Evolutionary conservation across 345 rosid genomes (phyloP).

Genomic region (Murraya koenigii): DNA sequence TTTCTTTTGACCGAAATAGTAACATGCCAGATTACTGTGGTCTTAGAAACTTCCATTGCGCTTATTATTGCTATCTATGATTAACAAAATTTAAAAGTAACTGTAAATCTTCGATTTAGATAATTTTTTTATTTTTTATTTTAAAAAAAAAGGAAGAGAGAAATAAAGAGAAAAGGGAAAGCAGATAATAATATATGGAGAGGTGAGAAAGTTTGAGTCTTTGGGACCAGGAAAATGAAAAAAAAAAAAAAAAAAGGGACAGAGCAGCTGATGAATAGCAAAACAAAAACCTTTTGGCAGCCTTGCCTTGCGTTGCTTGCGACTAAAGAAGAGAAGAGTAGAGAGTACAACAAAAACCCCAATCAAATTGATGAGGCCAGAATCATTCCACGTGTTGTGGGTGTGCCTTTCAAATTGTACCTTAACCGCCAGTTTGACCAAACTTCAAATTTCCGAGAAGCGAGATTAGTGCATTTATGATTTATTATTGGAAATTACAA

Average conservation of each 20-base stretch:
- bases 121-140: too few relatives aligned
- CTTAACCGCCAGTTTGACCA: slow-evolving; percentile 24
- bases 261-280: not conserved
- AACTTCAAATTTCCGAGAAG: not conserved
- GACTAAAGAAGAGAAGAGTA: not conserved
- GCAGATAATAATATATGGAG: not conserved
- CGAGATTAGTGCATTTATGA: not conserved
- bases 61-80: not conserved
- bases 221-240: not conserved
- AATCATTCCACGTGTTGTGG: not conserved
- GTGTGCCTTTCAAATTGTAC: not conserved
- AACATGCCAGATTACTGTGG: too few relatives aligned
- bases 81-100: too few relatives aligned
- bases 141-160: too few relatives aligned
- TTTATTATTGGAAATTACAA: too few relatives aligned
- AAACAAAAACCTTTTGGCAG: slow-evolving; percentile 21
- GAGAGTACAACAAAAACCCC: too few relatives aligned
- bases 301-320: slow-evolving; percentile 16
- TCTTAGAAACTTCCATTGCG: not conserved
- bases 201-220: not conserved
- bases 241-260: not conserved
- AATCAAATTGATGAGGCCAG: not conserved
- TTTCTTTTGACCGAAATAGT: slow-evolving; percentile 16
- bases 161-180: too few relatives aligned
- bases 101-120: not conserved